Evolutionary conservation across 805 yeast genomes (phyloP), one percentile per base, ranked within the genome.

Genomic region (Saturnispora sanitii): DNA sequence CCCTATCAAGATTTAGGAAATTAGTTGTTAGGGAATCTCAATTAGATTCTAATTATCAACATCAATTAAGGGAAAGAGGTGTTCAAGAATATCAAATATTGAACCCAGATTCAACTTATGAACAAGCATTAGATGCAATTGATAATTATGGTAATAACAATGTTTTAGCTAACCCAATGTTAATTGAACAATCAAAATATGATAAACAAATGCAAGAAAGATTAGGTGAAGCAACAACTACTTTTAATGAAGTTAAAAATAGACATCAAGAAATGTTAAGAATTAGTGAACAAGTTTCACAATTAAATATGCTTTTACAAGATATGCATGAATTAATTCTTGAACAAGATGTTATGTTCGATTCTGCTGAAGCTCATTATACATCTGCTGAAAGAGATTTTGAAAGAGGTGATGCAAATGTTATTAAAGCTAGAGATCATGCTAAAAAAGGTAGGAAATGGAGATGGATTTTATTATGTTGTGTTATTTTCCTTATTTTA

Each of bases 281-380:
- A 66, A 77, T 87, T 65, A 96, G 88, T 64, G 77, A 82, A 62
- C 83, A 95, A 45, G 84, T 88, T 82, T 82, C 84, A 33, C 96
- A 87, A 62, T 75, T 88, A 61, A 82, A 92, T 21, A 92, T 83
- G 65, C 74, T 88, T 61, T 84, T 87, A 68, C 82, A 80, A 54
- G 95, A 85, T 60, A 85, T 90, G 92, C 95, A 87, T 62, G 83
- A 84, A 60, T 68, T 90, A 64, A 95, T 88, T 38, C 82, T 87
- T 49, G 94, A 86, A 64, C 96, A 90, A 66, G 94, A 85, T 61
- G 83, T 74, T 49, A 78, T 79, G 43, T 79, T 90, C 48, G 80
- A 79, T 53, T 82, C 77, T 56, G 77, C 85, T 47, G 85, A 83
- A 56, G 75, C 81, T 49, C 79, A 82, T 52, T 82, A 85, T 44